These are phyloP conservation scores for Agroathelia rolfsii DNA, from an alignment of 1,284 basidiomycete genomes.

Conservation along the genomic window DNA sequence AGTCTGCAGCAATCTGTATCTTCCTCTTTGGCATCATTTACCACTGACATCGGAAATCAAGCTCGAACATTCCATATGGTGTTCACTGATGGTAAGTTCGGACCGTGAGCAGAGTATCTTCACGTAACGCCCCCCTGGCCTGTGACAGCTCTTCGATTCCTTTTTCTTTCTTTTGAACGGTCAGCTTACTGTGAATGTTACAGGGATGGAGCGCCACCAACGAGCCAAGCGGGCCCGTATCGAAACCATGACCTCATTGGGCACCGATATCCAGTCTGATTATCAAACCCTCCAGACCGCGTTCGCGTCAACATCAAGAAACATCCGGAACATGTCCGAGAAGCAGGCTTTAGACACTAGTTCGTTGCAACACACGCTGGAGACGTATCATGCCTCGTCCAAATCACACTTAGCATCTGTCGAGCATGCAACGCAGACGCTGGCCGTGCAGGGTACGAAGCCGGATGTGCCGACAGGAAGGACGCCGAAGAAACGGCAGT, in stretches of 20 bases:
- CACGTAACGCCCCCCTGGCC: not conserved
- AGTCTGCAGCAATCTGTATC: slow-evolving; percentile 35
- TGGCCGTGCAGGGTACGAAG: slow-evolving; percentile 49
- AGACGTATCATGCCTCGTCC: slow-evolving; percentile 31
- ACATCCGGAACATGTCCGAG: slow-evolving; percentile 35
- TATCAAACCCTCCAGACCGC: slow-evolving; percentile 39
- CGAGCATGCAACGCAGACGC: slow-evolving; percentile 35
- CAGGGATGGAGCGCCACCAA: slow-evolving; percentile 52
- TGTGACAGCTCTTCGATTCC: not conserved
- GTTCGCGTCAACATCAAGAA: slow-evolving; percentile 38
- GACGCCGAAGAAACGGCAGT: slow-evolving; percentile 64
- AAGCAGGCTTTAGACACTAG: slow-evolving; percentile 32
- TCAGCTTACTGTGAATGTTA: slow-evolving; percentile 6
- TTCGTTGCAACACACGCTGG: slow-evolving; percentile 28
- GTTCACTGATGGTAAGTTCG: slow-evolving; percentile 39
- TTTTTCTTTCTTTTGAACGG: slow-evolving; percentile 2
- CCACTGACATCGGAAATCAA: slow-evolving; percentile 41
- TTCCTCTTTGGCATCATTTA: slow-evolving; percentile 41
- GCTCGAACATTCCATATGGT: slow-evolving; percentile 33
- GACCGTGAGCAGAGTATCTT: too few species aligned
- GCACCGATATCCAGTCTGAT: slow-evolving; percentile 39
- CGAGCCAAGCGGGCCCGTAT: slow-evolving; percentile 58
- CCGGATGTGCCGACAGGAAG: slow-evolving; percentile 56
- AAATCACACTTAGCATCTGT: slow-evolving; percentile 35
- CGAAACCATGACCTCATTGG: slow-evolving; percentile 43